Base-by-base conservation (phyloP, 208 protist genomes). In the Blechomonas ayalai region DNA sequence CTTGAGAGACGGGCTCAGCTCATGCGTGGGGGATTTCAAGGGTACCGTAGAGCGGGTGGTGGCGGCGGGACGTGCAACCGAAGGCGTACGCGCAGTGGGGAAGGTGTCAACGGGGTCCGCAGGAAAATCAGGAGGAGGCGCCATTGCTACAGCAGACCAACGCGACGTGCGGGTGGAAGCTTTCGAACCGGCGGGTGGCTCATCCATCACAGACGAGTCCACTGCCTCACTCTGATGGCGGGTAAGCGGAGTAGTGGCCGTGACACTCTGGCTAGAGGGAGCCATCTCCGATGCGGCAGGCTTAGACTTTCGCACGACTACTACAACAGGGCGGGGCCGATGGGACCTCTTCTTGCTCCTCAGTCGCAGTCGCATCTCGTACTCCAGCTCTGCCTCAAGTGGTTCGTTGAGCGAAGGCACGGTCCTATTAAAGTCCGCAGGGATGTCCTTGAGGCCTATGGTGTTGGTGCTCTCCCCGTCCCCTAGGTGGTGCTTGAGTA, bases 401-500 rank as follows among this genome's bases (percentile, higher is more conserved):
- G 73, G 78, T 25, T 85, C 78, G 19, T 59, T 52, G 8, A 61
- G 35, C 20, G 52, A 48, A 3, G 86, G 86, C 33, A 94, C 51
- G 10, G 50, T 65, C 22, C 86, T 66, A 48, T 89, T 72, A 49
- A 94, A 94, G 10, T 73, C 60, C 0, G 53, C 39, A 2, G 67
- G 56, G 0, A 89, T 47, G 23, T 69, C 50, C 47, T 79, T 78
- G 19, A 94, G 58, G 0, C 81, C 74, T 0, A 86, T 64, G 9
- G 80, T 94, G 28, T 54, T 57, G 8, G 81, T 88, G 16, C 66
- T 75, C 28, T 89, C 83, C 0, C 65, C 54, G 6, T 59, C 53
- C 15, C 76, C 82, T 33, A 94, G 61, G 67, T 94, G 86, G 51
- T 89, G 81, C 45, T 85, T 82, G 29, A 79, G 82, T 9, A 94